These are phyloP conservation scores for Themeda triandra DNA, from an alignment of 176 grass and related monocot species.

Conservation along the genomic window DNA sequence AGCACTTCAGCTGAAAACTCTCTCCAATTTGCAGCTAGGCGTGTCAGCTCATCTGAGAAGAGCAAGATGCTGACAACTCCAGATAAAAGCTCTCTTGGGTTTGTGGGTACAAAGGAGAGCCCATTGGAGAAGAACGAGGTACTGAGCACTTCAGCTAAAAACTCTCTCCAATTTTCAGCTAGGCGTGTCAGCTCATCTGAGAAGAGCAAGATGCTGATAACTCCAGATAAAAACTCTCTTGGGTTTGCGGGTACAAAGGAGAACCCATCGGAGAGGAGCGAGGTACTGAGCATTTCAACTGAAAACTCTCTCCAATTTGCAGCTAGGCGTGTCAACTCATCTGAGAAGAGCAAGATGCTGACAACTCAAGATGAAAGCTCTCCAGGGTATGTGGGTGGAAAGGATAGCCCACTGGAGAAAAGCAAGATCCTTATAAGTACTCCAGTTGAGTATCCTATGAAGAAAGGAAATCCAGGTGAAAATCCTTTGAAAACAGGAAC, in stretches of 20 bases:
- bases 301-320: background rate
- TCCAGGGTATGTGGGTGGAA: background rate
- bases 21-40: too few species aligned
- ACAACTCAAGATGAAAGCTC: constrained; percentile 25
- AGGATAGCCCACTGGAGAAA: constrained; percentile 2
- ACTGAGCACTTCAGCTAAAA: background rate
- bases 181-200: background rate
- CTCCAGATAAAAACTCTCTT: constrained; percentile 22
- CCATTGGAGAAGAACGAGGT: constrained; percentile 21
- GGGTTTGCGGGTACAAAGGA: background rate
- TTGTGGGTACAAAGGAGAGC: background rate
- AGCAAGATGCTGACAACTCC: constrained; percentile 27
- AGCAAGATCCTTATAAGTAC: constrained; percentile 16
- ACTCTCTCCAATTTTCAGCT: too few species aligned
- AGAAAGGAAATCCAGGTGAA: background rate
- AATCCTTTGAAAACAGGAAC: background rate
- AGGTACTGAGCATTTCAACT: background rate
- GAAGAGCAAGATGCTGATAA: constrained; percentile 33
- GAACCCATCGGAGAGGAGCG: constrained; percentile 17
- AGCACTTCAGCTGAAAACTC: too few species aligned
- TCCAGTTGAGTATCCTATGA: background rate
- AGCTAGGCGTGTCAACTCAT: background rate
- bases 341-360: constrained; percentile 38
- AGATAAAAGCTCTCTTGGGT: constrained; percentile 17
- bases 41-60: constrained; percentile 20